phyloP scores from a whole-genome alignment of 306 rosid species.

The Vigna mungo region DNA sequence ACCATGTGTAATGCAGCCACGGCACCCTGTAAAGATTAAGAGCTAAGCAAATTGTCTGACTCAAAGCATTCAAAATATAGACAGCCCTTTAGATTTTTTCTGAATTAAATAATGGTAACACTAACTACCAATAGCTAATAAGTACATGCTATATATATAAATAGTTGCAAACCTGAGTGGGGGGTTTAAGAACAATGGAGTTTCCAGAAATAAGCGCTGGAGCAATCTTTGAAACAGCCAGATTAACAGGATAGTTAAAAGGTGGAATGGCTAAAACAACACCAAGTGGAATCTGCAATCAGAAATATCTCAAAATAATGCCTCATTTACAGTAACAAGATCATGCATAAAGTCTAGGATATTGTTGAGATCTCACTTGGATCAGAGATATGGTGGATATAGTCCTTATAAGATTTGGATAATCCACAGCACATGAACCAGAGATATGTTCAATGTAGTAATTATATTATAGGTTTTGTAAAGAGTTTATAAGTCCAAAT shows the following conservation, averaged over 20 bases:
- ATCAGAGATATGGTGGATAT: background rate
- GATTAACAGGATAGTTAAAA: constrained; percentile 89
- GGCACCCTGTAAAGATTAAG: constrained; percentile 65
- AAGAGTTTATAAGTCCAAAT: background rate
- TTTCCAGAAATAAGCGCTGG: constrained; percentile 93
- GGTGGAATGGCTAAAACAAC: constrained; percentile 91
- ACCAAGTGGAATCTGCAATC: constrained; percentile 88
- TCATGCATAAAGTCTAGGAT: background rate
- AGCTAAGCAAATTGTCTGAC: constrained; percentile 5
- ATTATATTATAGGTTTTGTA: background rate
- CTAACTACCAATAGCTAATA: background rate
- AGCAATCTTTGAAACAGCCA: constrained; percentile 89
- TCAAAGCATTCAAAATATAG: constrained; percentile 17
- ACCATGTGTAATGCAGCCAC: constrained; percentile 88
- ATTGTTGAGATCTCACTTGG: background rate
- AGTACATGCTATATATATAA: constrained; percentile 9
- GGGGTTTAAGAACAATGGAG: constrained; percentile 94
- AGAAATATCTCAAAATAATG: constrained; percentile 10
- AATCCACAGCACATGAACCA: background rate
- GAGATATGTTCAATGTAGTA: background rate
- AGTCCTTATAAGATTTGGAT: background rate
- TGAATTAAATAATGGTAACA: background rate
- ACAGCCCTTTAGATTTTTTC: background rate
- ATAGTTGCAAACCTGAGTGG: constrained; percentile 73
- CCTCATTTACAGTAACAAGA: background rate